Evolutionary conservation across 257 asterid species (phyloP).

Genomic region (Solanum arcanum): DNA sequence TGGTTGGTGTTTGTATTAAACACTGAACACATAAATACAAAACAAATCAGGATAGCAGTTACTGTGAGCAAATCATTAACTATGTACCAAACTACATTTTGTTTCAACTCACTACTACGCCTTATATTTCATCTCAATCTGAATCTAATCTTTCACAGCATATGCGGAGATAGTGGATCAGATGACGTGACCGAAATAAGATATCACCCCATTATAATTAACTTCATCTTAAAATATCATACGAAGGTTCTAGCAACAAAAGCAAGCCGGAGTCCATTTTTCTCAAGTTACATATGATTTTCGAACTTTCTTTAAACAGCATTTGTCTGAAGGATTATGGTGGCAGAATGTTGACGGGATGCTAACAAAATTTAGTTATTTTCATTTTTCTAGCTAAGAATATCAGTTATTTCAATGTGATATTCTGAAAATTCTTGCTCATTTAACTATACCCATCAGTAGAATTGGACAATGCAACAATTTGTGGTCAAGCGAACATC

Average conservation of each 20-base stretch:
- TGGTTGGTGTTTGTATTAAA: constrained; percentile 79
- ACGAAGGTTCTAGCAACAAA: neutral
- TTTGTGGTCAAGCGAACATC: neutral
- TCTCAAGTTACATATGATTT: neutral
- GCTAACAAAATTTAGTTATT: neutral
- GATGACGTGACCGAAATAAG: neutral
- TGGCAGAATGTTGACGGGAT: neutral
- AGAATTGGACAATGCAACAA: neutral
- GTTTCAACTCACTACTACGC: neutral
- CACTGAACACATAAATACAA: constrained; percentile 25
- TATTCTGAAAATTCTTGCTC: neutral
- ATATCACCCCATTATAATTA: neutral
- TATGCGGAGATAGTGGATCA: neutral
- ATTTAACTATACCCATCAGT: neutral
- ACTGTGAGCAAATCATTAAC: neutral
- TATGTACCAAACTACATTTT: neutral
- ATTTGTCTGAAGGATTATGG: neutral
- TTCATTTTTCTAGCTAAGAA: neutral
- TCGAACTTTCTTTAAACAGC: neutral
- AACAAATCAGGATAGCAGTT: neutral
- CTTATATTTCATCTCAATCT: neutral
- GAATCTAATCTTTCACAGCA: neutral
- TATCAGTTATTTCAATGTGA: neutral
- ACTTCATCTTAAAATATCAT: neutral
- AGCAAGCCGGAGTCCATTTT: neutral